These are phyloP conservation scores for Sicyos baderoa DNA, from an alignment of 306 rosid genomes.

Conservation along the genomic window DNA sequence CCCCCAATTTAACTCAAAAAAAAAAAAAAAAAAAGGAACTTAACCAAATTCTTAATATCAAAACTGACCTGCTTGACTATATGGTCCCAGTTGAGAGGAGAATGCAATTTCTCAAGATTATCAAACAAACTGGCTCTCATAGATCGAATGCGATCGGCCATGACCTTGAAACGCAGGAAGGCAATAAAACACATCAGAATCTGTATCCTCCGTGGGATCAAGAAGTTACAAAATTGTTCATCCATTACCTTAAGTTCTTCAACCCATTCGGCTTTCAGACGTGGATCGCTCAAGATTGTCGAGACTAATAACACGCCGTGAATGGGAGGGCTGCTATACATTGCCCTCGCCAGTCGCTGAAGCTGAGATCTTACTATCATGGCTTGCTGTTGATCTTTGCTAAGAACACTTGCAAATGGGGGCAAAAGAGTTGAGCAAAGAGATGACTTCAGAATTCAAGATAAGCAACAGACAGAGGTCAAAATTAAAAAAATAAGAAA, in stretches of 20 bases:
- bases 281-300: constrained; percentile 27
- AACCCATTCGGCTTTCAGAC: constrained; percentile 27
- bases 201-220: neutral
- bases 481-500: neutral
- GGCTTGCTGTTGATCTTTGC: constrained; percentile 26
- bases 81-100: constrained; percentile 34
- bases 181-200: constrained; percentile 2
- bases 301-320: constrained; percentile 31
- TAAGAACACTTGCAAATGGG: constrained; percentile 25
- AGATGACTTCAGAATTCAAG: neutral
- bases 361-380: constrained; percentile 28
- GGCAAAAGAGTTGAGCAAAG: neutral
- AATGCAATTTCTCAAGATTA: constrained; percentile 24
- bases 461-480: neutral
- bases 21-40: neutral
- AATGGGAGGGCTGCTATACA: constrained; percentile 35
- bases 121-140: constrained; percentile 25
- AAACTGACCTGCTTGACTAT: constrained; percentile 31
- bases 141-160: constrained; percentile 25
- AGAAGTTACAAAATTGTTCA: neutral
- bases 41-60: neutral
- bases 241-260: constrained; percentile 33
- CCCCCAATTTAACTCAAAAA: too few species aligned
- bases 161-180: constrained; percentile 16
- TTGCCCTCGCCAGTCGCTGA: constrained; percentile 32